Evolutionary conservation across 2,329 filamentous ascomycete genomes (phyloP), one percentile per base, ranked within the genome.

Genomic region (Pyricularia grisea): DNA sequence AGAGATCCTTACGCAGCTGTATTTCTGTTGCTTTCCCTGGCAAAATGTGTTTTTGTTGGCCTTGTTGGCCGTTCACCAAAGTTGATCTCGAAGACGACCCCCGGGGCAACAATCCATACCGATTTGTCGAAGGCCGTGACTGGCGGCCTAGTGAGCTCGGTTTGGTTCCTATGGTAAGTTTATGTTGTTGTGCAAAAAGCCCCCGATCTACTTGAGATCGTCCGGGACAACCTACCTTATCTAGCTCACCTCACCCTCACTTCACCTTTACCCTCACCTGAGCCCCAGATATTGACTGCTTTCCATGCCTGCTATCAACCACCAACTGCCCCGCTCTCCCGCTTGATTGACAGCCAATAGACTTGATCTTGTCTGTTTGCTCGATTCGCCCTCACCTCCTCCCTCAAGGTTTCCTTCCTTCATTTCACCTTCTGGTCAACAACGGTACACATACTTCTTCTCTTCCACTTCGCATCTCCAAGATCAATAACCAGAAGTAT

Each of bases 21-120:
- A 10, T n/a, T 55, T 55, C 20, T 7, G 17, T n/a, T 14, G 33
- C 2, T 55, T 55, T 55, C 3, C 6, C 12, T 64, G 61, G n/a
- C 58, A 61, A 61, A n/a, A 68, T 68, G 67, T 68, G 67, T 60
- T 60, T 60, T 33, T 58, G 67, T 23, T 87, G 85, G 73, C 80
- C 82, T 5, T 85, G 83, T 73, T 86, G 85, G 76, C 80, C 83
- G 0, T 74, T 72, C 63, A 68, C 71, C 28, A 71, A 72, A 64
- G 68, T 73, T 60, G 69, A 70, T n/a, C 70, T 74, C 66, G 73
- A 74, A 31, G 72, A 73, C 33, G 73, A 73, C 17, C 72, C 68
- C 31, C 65, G 65, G 28, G 67, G 67, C 55, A 68, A 64, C 31
- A 64, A 68, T 33, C 67, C 67, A 20, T 65, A 68, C 31, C 28